Conservation (phyloP, 441 rosid species). For the Cnidoscolus chayamansa region DNA sequence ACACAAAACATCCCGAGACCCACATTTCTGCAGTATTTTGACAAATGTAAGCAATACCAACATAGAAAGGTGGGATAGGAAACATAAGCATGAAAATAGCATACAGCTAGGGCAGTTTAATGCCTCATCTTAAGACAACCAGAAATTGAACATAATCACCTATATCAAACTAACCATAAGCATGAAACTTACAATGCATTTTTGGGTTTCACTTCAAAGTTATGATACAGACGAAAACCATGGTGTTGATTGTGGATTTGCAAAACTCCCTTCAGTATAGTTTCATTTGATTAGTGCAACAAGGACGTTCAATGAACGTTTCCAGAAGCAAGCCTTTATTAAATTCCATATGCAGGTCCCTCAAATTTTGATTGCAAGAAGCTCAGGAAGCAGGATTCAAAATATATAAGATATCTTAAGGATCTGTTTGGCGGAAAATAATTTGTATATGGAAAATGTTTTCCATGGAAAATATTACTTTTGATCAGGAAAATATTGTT, state of each 20-base stretch:
- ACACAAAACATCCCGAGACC: background rate
- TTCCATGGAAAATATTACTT: no score
- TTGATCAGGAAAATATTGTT: no score
- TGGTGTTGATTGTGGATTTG: background rate
- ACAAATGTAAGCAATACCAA: background rate
- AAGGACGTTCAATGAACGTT: background rate
- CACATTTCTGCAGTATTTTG: background rate
- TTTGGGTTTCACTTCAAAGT: background rate
- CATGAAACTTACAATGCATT: background rate
- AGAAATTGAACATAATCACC: background rate
- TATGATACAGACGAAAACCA: background rate
- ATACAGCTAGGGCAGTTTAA: background rate
- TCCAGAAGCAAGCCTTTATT: constrained; percentile 1
- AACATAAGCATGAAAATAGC: background rate
- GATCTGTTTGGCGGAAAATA: no score
- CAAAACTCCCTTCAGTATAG: background rate
- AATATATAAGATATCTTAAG: background rate
- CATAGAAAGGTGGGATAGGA: background rate
- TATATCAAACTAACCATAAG: background rate
- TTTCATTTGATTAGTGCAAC: background rate
- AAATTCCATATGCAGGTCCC: background rate
- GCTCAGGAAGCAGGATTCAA: constrained; percentile 3
- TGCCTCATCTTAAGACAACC: background rate
- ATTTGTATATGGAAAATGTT: no score
- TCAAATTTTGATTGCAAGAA: background rate